A percentile compares a stretch with the other conserved stretches of the same genome.
Evolutionary conservation across 2,329 filamentous ascomycete genomes (phyloP).

Genomic region (Colletotrichum tropicale): DNA sequence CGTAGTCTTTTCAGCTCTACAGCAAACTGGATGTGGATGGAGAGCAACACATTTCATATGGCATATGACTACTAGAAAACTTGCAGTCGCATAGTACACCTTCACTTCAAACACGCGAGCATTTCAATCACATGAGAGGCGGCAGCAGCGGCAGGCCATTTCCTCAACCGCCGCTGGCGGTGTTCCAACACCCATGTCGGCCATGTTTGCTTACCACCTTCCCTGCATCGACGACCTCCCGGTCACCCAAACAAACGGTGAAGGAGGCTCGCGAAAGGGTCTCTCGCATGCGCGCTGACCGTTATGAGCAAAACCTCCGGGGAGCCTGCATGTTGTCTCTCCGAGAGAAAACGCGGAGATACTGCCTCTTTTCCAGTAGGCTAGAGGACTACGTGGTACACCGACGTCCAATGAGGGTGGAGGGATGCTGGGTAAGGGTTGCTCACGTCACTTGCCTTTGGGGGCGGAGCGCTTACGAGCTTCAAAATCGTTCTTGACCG

Average conservation of each 20-base stretch:
- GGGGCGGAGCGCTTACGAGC: neutral
- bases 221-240: too few relatives aligned
- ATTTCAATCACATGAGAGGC: neutral
- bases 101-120: neutral
- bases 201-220: neutral
- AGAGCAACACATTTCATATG: neutral
- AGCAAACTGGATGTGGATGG: neutral
- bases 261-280: neutral
- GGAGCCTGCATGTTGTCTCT: neutral
- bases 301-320: neutral
- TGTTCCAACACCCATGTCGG: neutral
- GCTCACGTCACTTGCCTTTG: neutral
- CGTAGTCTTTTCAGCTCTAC: accelerated
- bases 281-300: neutral
- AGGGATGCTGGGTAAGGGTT: neutral
- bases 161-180: neutral
- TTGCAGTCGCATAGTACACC: neutral
- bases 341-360: neutral
- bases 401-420: neutral
- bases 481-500: neutral
- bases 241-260: neutral
- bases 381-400: neutral
- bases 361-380: neutral
- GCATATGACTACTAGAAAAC: neutral
- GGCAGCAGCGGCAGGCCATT: neutral